phyloP scores from a whole-genome alignment of 2,329 filamentous ascomycete genomes.

The Clathrospora elynae region DNA sequence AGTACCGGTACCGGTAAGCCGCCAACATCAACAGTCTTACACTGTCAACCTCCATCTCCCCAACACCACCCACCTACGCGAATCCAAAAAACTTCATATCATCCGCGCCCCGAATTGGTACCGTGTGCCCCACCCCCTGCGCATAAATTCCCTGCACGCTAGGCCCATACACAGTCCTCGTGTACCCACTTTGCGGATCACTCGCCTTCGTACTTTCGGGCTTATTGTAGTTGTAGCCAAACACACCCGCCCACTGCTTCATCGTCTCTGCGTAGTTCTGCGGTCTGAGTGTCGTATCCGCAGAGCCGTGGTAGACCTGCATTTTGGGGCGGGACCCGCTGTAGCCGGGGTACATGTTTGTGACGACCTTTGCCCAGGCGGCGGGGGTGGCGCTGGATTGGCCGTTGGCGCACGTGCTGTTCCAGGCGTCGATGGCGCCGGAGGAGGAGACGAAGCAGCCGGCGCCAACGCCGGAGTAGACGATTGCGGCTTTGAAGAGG shows the following conservation, averaged over 20 bases:
- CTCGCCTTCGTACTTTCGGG: slow-evolving; percentile 39
- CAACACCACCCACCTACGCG: slow-evolving; percentile 11
- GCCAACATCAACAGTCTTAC: no score
- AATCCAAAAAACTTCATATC: slow-evolving; percentile 46
- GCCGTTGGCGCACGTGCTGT: slow-evolving; percentile 58
- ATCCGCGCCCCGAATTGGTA: slow-evolving; percentile 41
- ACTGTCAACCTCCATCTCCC: background rate
- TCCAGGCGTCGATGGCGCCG: slow-evolving; percentile 56
- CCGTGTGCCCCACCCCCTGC: slow-evolving; percentile 42
- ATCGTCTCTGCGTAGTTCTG: slow-evolving; percentile 62
- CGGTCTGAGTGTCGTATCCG: slow-evolving; percentile 56
- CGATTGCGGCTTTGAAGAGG: slow-evolving; percentile 58
- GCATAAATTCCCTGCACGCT: slow-evolving; percentile 45
- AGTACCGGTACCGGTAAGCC: no score
- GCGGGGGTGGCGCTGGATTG: slow-evolving; percentile 53
- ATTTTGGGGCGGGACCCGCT: slow-evolving; percentile 58
- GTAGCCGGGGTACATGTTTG: slow-evolving; percentile 58
- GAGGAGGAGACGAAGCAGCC: slow-evolving; percentile 58
- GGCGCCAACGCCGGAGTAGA: slow-evolving; percentile 60
- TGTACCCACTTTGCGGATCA: slow-evolving; percentile 41
- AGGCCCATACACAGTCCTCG: slow-evolving; percentile 39
- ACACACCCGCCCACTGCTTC: slow-evolving; percentile 44
- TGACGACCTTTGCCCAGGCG: slow-evolving; percentile 57
- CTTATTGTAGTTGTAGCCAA: slow-evolving; percentile 39
- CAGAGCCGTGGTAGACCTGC: slow-evolving; percentile 63